Evolutionary conservation across 2,329 filamentous ascomycete genomes (phyloP).

Genomic region (Fusarium albidum): DNA sequence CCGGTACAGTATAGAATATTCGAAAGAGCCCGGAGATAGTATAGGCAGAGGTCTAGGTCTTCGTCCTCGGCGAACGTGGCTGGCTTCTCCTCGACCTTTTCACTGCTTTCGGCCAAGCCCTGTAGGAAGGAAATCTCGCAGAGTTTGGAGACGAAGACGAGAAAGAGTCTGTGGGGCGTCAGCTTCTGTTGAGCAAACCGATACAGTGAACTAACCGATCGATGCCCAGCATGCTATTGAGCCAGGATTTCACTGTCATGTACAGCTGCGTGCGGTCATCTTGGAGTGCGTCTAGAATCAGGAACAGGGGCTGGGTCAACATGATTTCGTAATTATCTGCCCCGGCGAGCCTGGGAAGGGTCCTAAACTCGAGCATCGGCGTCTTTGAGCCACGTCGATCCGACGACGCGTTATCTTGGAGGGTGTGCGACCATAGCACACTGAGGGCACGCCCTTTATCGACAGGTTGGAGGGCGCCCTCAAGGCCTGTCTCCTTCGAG

Average conservation of each 20-base stretch:
- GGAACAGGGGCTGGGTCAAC: constrained; percentile 80
- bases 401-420: constrained; percentile 63
- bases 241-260: constrained; percentile 81
- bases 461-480: constrained; percentile 48
- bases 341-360: constrained; percentile 57
- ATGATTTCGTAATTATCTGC: constrained; percentile 74
- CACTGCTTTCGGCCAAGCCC: constrained; percentile 21
- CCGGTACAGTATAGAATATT: constrained; percentile 74
- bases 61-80: constrained; percentile 60
- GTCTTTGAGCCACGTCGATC: constrained; percentile 61
- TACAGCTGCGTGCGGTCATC: constrained; percentile 78
- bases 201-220: constrained; percentile 59
- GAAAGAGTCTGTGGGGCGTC: constrained; percentile 59
- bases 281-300: constrained; percentile 80
- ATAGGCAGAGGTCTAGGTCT: constrained; percentile 79
- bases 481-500: constrained; percentile 47
- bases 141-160: constrained; percentile 67
- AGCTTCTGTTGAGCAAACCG: background rate
- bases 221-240: constrained; percentile 71
- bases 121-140: constrained; percentile 62
- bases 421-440: constrained; percentile 83
- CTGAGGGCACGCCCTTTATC: constrained; percentile 75
- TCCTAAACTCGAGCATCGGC: constrained; percentile 46
- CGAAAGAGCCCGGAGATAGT: constrained; percentile 78
- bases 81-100: constrained; percentile 25